Evolutionary conservation across 495 filamentous ascomycete genomes (phyloP).

Genomic region (Aspergillus affinis): DNA sequence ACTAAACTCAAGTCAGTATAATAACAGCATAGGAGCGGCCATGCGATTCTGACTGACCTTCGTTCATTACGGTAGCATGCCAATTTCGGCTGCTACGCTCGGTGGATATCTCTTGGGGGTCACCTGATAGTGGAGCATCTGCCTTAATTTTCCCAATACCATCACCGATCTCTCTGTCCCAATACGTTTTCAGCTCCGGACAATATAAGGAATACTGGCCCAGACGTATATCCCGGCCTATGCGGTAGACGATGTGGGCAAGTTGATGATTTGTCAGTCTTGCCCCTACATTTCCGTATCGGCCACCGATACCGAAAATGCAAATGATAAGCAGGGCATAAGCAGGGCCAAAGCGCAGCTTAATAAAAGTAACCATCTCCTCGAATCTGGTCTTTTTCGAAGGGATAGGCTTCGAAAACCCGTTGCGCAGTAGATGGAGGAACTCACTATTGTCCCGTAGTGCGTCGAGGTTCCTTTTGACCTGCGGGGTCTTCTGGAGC

Average conservation of each 20-base stretch:
- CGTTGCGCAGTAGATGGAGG: neutral
- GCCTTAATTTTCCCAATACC: neutral
- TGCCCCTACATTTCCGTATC: neutral
- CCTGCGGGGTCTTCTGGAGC: neutral
- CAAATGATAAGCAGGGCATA: slow-evolving; percentile 1
- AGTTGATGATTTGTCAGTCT: slow-evolving; percentile 1
- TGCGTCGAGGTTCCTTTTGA: neutral
- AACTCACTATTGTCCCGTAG: slow-evolving; percentile 1
- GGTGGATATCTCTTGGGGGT: neutral
- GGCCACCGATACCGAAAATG: slow-evolving; percentile 1
- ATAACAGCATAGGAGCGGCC: neutral
- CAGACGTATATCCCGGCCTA: slow-evolving; percentile 1
- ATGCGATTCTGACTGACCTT: slow-evolving; percentile 1
- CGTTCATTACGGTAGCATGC: slow-evolving; percentile 1
- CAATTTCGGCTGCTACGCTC: neutral
- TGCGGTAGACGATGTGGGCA: slow-evolving; percentile 1
- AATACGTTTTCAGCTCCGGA: slow-evolving; percentile 1
- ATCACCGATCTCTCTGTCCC: neutral
- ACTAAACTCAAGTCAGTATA: slow-evolving; percentile 1
- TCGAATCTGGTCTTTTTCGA: slow-evolving; percentile 1
- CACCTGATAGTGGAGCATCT: slow-evolving; percentile 1
- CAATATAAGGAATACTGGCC: slow-evolving; percentile 1
- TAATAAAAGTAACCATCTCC: neutral
- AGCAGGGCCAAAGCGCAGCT: neutral
- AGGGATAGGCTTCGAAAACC: too few species aligned